A percentile compares a stretch with the other conserved stretches of the same genome.
Conservation (phyloP, 176 grass and related monocot species). For the Raddia distichophylla region DNA sequence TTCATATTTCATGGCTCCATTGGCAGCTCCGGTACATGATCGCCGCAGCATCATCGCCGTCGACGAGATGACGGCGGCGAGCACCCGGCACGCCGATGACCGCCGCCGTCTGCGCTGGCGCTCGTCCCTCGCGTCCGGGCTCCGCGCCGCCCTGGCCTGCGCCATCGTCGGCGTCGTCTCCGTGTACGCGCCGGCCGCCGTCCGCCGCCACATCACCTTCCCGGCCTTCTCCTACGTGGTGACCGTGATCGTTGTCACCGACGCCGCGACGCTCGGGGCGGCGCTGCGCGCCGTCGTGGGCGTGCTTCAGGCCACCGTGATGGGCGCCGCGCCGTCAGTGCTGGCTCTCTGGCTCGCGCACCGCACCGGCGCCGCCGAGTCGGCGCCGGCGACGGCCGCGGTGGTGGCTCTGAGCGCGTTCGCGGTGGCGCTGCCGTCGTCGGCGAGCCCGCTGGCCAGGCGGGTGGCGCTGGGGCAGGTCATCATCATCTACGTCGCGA, state of each 20-base stretch:
- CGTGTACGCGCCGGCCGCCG: slow-evolving; percentile 41
- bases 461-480: slow-evolving; percentile 84
- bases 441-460: slow-evolving; percentile 51
- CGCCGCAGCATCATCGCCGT: background rate
- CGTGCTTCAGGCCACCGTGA: slow-evolving; percentile 59
- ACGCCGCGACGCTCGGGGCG: slow-evolving; percentile 65
- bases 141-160: slow-evolving; percentile 70
- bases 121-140: slow-evolving; percentile 44
- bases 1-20: background rate
- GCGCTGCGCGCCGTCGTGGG: slow-evolving; percentile 48
- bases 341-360: slow-evolving; percentile 61
- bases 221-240: slow-evolving; percentile 82
- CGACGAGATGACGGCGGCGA: background rate
- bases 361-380: slow-evolving; percentile 35
- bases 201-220: slow-evolving; percentile 57
- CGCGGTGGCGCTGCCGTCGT: slow-evolving; percentile 53
- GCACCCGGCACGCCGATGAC: background rate
- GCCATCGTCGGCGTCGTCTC: slow-evolving; percentile 59
- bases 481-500: slow-evolving; percentile 75
- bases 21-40: background rate
- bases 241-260: slow-evolving; percentile 60
- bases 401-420: slow-evolving; percentile 63
- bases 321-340: slow-evolving; percentile 69
- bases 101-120: slow-evolving; percentile 33
- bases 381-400: slow-evolving; percentile 40